phyloP scores from a whole-genome alignment of 2,329 filamentous ascomycete species.

The Aquanectria penicillioides region DNA sequence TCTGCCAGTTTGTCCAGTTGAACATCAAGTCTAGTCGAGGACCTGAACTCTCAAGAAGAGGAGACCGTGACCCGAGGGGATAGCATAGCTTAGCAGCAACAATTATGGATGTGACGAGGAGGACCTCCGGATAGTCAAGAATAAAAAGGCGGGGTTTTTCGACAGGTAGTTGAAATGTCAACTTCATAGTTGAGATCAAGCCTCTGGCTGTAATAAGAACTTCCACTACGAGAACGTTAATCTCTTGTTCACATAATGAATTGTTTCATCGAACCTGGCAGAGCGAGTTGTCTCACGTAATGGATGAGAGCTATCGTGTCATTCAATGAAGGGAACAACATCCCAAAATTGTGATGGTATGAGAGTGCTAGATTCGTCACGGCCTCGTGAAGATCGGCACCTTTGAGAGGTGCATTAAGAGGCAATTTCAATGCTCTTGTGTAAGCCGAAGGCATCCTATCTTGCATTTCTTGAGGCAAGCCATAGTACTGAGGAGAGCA shows the following conservation, averaged over 20 bases:
- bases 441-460: conserved; percentile 70
- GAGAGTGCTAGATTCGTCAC: conserved; percentile 70
- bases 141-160: conserved; percentile 56
- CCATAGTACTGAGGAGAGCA: conserved; percentile 56
- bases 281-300: conserved; percentile 74
- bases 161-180: conserved; percentile 62
- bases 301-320: conserved; percentile 73
- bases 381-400: conserved; percentile 70
- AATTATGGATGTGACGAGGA: conserved; percentile 76
- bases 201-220: conserved; percentile 43
- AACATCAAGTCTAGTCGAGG: conserved; percentile 50
- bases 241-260: background rate
- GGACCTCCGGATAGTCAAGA: conserved; percentile 77
- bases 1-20: conserved; percentile 78
- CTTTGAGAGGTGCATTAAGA: conserved; percentile 52
- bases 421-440: conserved; percentile 67
- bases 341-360: conserved; percentile 73
- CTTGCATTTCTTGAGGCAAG: conserved; percentile 72
- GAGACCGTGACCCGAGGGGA: conserved; percentile 72
- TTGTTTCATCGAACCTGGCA: conserved; percentile 70
- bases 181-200: conserved; percentile 63
- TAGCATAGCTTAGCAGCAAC: conserved; percentile 83
- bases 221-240: conserved; percentile 64
- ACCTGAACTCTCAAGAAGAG: conserved; percentile 39
- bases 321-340: conserved; percentile 80